Evolutionary conservation across 2,329 filamentous ascomycete species (phyloP), one percentile per base, ranked within the genome.

Genomic region (Aspergillus puulaauensis): DNA sequence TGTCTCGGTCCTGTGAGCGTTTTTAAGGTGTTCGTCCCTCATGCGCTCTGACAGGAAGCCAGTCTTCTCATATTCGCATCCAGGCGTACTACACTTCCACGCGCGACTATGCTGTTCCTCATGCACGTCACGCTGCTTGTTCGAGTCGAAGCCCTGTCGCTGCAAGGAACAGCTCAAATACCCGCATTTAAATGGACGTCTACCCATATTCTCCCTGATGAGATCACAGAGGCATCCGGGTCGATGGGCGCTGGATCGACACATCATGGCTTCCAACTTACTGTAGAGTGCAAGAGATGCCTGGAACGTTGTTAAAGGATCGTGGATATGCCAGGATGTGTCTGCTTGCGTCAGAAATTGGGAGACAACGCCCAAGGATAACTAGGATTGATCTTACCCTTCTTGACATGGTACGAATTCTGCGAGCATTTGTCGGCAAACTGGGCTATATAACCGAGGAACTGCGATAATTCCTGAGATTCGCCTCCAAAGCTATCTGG

Each of bases 141-240:
- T 35, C 0, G 23, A 47, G 23, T 49, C 37, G 11, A 55, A 55
- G 3, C 53, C 53, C 23, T 55, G 37, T 3, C 46, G 45, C 2
- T 55, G 45, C 12, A 33, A 55, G 40, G 45, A 41, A 35, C 53
- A 55, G 21, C 37, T 55, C 33, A 55, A 12, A 35, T 27, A 55
- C 0, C 53, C 53, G n/a, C 53, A 55, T 23, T 55, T 55, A 14
- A 49, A 44, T 27, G 53, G 33, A 2, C 53, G 45, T n/a, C 33
- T 43, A 33, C 53, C 45, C n/a, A 55, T 39, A 17, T 49, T 27
- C 9, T 7, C 31, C 7, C 19, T 11, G 14, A 55, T 50, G 14
- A 6, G 2, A 15, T 27, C 14, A n/a, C 53, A 55, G 27, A 1
- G 37, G 21, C 53, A 55, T 21, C 23, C 4, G 24, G 35, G 7